These are phyloP conservation scores for Calonectria honghensis DNA, from an alignment of 2,329 filamentous ascomycete species.

Conservation along the genomic window DNA sequence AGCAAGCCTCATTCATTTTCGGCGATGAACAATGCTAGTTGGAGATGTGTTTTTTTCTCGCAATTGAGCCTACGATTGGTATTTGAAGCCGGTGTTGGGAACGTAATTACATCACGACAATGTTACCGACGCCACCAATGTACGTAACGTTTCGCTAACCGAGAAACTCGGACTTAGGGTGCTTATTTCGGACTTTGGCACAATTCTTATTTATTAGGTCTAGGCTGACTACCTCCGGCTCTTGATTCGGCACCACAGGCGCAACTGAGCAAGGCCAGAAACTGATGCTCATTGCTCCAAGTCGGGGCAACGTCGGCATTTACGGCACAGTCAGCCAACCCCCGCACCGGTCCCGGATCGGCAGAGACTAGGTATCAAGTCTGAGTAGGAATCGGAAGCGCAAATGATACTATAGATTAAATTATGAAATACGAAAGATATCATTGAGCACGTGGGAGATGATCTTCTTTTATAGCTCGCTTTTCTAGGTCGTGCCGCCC, in stretches of 20 bases:
- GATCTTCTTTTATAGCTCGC: too few species aligned
- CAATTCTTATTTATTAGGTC: not conserved
- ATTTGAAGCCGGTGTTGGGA: not conserved
- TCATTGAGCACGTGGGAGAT: too few species aligned
- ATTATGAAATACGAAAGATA: not conserved
- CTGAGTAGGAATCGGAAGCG: not conserved
- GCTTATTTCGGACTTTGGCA: constrained; percentile 2
- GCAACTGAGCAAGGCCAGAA: too few species aligned
- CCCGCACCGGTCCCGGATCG: constrained; percentile 16
- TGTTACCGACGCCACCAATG: not conserved
- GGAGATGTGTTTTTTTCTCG: not conserved
- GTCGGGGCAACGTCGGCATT: not conserved
- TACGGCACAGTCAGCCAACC: not conserved
- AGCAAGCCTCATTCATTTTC: constrained; percentile 51
- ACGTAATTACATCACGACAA: not conserved
- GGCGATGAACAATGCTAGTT: not conserved
- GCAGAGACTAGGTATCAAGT: not conserved
- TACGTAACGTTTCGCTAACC: not conserved
- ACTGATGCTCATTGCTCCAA: not conserved
- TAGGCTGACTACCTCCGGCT: not conserved
- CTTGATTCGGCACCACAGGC: not conserved
- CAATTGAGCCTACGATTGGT: too few species aligned
- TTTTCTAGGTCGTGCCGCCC: not conserved
- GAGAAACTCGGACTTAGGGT: constrained; percentile 6
- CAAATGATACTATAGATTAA: not conserved